Conservation (phyloP, 805 yeast species). For the Kockiozyma suomiensis region DNA sequence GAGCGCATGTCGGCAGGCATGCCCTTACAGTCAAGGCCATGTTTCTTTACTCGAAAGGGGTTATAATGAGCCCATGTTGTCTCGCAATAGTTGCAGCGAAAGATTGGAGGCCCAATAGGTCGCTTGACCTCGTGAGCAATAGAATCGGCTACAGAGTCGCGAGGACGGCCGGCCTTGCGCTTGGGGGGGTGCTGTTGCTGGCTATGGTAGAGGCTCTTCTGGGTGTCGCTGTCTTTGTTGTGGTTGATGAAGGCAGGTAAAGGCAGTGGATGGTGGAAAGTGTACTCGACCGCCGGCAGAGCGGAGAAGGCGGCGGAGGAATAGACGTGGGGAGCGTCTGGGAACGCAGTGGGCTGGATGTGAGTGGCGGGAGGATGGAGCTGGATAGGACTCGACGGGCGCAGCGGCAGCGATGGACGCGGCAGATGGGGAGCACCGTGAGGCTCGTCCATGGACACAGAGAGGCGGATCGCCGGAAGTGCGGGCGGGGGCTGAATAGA, state of each 20-base stretch:
- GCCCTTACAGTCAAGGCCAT: slow-evolving; percentile 33
- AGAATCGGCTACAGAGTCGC: slow-evolving; percentile 34
- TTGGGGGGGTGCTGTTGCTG: slow-evolving; percentile 21
- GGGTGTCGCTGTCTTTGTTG: background rate
- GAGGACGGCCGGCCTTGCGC: slow-evolving; percentile 34
- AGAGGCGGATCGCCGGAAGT: background rate
- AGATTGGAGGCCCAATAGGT: slow-evolving; percentile 25
- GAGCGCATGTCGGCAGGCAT: slow-evolving; percentile 30
- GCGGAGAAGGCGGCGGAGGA: background rate
- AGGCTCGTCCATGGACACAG: background rate
- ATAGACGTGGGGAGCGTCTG: background rate
- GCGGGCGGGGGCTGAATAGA: background rate
- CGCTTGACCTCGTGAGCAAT: slow-evolving; percentile 35
- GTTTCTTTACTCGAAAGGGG: slow-evolving; percentile 33
- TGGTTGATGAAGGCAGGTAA: background rate
- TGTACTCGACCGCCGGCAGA: background rate
- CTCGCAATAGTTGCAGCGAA: slow-evolving; percentile 32
- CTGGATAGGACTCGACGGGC: background rate
- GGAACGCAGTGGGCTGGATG: background rate
- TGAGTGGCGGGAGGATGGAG: slow-evolving; percentile 1
- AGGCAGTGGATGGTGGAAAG: slow-evolving; percentile 3
- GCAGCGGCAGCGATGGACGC: slow-evolving; percentile 3
- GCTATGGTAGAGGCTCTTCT: background rate
- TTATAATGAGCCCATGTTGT: slow-evolving; percentile 35
- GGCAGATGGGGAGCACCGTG: slow-evolving; percentile 12